phyloP scores from a whole-genome alignment of 2,329 filamentous ascomycete genomes.

The Hirsutella rhossiliensis region DNA sequence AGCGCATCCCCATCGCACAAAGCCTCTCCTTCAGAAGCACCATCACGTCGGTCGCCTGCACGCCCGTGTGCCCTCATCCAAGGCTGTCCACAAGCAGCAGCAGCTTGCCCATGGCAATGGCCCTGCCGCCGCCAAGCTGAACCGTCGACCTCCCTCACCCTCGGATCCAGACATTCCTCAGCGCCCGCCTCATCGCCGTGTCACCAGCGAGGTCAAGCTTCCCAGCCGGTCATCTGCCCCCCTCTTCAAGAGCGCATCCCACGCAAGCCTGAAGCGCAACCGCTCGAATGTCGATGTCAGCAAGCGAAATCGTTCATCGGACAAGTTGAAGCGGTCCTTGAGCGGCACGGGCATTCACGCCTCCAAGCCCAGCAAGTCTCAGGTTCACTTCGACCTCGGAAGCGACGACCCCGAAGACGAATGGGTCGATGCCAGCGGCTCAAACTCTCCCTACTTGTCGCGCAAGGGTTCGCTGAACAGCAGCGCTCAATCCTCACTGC shows the following conservation, averaged over 20 bases:
- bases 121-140: constrained; percentile 23
- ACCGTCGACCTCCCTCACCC: constrained; percentile 30
- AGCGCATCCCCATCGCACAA: constrained; percentile 17
- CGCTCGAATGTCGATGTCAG: constrained; percentile 44
- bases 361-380: constrained; percentile 28
- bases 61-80: constrained; percentile 39
- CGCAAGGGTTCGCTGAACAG: constrained; percentile 35
- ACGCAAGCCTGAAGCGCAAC: constrained; percentile 46
- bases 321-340: constrained; percentile 39
- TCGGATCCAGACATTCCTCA: constrained; percentile 12
- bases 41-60: constrained; percentile 33
- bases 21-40: constrained; percentile 19
- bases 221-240: constrained; percentile 29
- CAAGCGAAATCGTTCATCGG: constrained; percentile 37
- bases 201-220: constrained; percentile 38
- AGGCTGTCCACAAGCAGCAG: constrained; percentile 33
- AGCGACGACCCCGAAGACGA: constrained; percentile 33
- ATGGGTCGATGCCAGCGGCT: constrained; percentile 56
- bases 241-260: constrained; percentile 42
- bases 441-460: constrained; percentile 44
- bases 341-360: constrained; percentile 36
- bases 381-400: constrained; percentile 54
- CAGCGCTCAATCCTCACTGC: constrained; percentile 35
- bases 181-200: constrained; percentile 30
- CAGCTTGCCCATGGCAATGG: constrained; percentile 15